Base-by-base conservation (phyloP, 176 grass and related monocot genomes). In the Miscanthus lutarioriparius region DNA sequence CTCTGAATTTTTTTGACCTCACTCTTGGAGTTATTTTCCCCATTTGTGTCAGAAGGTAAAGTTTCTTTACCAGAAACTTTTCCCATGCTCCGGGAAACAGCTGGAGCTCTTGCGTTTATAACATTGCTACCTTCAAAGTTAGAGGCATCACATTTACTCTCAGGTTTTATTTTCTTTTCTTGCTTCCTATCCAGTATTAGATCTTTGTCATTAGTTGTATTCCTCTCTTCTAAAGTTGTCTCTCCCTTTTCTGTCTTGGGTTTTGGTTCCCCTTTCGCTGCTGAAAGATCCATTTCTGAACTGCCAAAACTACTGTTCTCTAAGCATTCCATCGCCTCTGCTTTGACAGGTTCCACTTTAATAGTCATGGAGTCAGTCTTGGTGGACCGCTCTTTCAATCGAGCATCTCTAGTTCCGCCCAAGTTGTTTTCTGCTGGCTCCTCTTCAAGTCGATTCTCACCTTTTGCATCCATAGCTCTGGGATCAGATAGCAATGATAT, bases 141-240 rank as follows among this genome's bases (percentile, higher is more conserved):
- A 69, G 70, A 51, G 15, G 38, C 39, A 80, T 87, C 76, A 77
- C 9, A 78, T 81, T 82, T 84, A 71, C 89, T 90, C 75, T 94
- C 88, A 45, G 83, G 54, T 82, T 90, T 95, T 56, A 74, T 68
- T 94, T 83, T 94, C 63, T 59, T 88, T 87, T 99, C 94, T 75
- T 92, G 94, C 51, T 89, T 88, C 64, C 82, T 84, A 74, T 93
- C 89, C 73, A 74, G 43, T 74, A 61, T 45, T 58, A 82, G 65
- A 56, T 87, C 74, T 65, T 70, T 94, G 47, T 83, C 75, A 76
- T 25, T 89, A 84, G 38, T 83, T 84, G 82, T 61, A 53, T 86
- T 89, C 85, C 48, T 88, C 38, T 89, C 87, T 74, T 88, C 84
- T 35, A 82, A 85, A 70, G 36, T 71, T 35, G 47, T 81, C 7